Conservation (phyloP, 805 yeast species). For the Lipomyces kockii region DNA sequence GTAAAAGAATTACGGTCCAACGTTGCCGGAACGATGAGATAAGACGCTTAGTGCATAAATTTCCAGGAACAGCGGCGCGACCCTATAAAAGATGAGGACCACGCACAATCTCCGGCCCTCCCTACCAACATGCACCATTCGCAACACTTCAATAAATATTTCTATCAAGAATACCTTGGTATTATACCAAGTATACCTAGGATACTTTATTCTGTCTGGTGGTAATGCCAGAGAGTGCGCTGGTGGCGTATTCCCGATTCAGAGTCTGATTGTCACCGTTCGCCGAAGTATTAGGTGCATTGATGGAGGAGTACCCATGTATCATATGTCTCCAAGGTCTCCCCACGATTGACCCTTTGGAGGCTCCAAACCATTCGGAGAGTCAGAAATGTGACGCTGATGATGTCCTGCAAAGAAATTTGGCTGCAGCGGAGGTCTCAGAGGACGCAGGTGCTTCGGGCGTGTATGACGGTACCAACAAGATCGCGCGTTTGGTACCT, state of each 20-base stretch:
- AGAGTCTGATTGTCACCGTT: not conserved
- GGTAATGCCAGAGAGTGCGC: not conserved
- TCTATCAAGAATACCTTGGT: not conserved
- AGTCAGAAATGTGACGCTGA: not conserved
- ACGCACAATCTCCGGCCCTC: not conserved
- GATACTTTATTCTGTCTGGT: not conserved
- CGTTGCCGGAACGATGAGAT: not conserved
- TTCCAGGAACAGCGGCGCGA: not conserved
- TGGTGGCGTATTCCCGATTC: not conserved
- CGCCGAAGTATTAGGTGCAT: not conserved
- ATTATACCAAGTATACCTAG: not conserved
- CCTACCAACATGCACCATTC: not conserved
- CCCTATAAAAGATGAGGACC: not conserved
- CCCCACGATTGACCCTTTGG: constrained; percentile 30
- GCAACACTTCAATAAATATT: not conserved
- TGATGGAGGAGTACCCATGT: constrained; percentile 46
- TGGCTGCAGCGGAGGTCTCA: not conserved
- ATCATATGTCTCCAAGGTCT: constrained; percentile 63
- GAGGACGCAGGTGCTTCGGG: constrained; percentile 16
- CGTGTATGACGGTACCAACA: constrained; percentile 32
- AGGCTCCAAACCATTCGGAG: constrained; percentile 14
- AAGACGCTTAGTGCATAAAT: not conserved
- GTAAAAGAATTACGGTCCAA: not conserved
- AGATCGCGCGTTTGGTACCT: constrained; percentile 43
- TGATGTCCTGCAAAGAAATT: not conserved